Evolutionary conservation across 768 basidiomycete species (phyloP).

Genomic region (Rubroboletus pulcherrimus): DNA sequence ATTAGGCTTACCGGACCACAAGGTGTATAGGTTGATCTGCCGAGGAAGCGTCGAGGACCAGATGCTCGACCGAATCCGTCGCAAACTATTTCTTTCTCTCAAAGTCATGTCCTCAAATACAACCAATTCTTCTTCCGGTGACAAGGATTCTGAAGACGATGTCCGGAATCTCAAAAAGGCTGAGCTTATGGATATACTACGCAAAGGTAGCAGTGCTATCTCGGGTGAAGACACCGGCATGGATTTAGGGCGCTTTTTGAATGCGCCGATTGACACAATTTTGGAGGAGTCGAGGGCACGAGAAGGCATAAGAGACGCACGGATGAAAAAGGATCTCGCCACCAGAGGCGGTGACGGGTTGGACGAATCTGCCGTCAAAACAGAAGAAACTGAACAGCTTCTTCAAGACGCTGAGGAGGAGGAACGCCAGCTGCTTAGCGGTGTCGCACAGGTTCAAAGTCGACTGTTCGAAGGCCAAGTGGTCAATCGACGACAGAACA

Average conservation of each 20-base stretch:
- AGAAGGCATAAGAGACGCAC: slow-evolving; percentile 41
- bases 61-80: slow-evolving; percentile 66
- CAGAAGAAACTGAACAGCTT: slow-evolving; percentile 28
- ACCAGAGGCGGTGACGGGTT: not conserved
- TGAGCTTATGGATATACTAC: slow-evolving; percentile 55
- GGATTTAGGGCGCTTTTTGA: slow-evolving; percentile 42
- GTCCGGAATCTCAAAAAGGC: slow-evolving; percentile 33
- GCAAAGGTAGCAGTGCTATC: slow-evolving; percentile 56
- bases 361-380: slow-evolving; percentile 6
- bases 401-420: slow-evolving; percentile 49
- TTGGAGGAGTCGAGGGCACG: slow-evolving; percentile 42
- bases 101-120: slow-evolving; percentile 54
- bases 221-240: slow-evolving; percentile 36
- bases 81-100: slow-evolving; percentile 63
- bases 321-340: slow-evolving; percentile 42
- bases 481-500: slow-evolving; percentile 32
- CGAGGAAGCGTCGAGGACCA: slow-evolving; percentile 73
- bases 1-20: not conserved
- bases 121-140: slow-evolving; percentile 15
- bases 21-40: slow-evolving; percentile 70
- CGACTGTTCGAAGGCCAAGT: slow-evolving; percentile 56
- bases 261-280: slow-evolving; percentile 42
- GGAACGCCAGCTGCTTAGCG: slow-evolving; percentile 46
- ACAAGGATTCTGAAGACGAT: slow-evolving; percentile 23
- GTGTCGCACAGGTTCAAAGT: slow-evolving; percentile 56